Evolutionary conservation across 306 rosid species (phyloP).

Genomic region (Luffa aegyptiaca): DNA sequence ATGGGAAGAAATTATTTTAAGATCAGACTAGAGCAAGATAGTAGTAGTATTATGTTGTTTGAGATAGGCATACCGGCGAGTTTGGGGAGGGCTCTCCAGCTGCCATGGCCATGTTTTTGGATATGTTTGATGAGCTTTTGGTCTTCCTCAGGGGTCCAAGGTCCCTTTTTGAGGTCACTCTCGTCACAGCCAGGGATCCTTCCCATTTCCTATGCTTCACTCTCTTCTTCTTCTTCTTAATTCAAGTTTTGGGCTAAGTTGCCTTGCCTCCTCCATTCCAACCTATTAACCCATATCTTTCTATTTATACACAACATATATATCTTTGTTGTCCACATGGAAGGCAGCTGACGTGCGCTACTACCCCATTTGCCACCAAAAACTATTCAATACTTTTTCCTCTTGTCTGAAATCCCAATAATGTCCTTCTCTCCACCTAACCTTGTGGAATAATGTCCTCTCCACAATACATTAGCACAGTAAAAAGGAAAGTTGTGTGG

Average conservation of each 20-base stretch:
- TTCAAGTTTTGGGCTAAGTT: not conserved
- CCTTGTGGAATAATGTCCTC: no score
- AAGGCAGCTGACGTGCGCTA: no score
- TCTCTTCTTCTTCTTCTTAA: not conserved
- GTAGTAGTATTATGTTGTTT: no score
- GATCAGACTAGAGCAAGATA: no score
- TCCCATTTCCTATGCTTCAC: slow-evolving; percentile 26
- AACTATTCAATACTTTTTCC: slow-evolving; percentile 5
- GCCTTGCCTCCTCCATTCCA: slow-evolving; percentile 18
- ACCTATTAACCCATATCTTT: slow-evolving; percentile 17
- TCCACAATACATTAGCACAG: no score
- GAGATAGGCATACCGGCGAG: slow-evolving; percentile 29
- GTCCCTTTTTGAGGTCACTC: slow-evolving; percentile 53
- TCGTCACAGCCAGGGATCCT: slow-evolving; percentile 53
- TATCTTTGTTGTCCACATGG: no score
- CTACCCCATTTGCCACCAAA: slow-evolving; percentile 23
- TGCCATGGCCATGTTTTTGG: slow-evolving; percentile 48
- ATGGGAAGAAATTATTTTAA: no score
- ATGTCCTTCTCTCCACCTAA: not conserved
- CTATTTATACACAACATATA: slow-evolving; percentile 25
- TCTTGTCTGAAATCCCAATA: not conserved
- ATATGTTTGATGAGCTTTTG: slow-evolving; percentile 41
- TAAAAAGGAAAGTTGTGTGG: not conserved
- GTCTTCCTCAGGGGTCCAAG: slow-evolving; percentile 65
- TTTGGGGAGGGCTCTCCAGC: slow-evolving; percentile 67